Percentiles rank a stretch among this genome's conserved stretches.
phyloP scores from a whole-genome alignment of 73 alveolate genomes.

The Loxodes magnus region DNA sequence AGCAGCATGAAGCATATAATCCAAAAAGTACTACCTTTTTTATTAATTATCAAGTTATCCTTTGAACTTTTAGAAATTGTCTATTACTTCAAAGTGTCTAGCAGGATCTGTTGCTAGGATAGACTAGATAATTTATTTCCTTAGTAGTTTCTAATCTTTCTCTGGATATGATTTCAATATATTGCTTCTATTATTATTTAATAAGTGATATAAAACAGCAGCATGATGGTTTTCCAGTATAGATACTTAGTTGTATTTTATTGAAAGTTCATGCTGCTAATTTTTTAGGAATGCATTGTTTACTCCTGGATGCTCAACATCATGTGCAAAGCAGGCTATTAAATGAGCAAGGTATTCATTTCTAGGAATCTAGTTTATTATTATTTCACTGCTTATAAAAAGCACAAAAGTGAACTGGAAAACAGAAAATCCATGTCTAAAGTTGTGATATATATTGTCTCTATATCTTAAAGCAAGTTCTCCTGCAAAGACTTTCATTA shows the following conservation, averaged over 20 bases:
- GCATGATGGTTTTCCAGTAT: slow-evolving; percentile 45
- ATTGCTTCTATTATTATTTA: slow-evolving; percentile 12
- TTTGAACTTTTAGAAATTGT: slow-evolving; percentile 10
- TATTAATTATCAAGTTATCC: slow-evolving; percentile 17
- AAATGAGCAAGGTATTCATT: slow-evolving; percentile 21
- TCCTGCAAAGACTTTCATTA: too few relatives aligned
- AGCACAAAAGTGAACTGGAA: background rate
- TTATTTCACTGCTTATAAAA: background rate
- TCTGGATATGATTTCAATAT: slow-evolving; percentile 25
- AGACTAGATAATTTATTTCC: slow-evolving; percentile 32
- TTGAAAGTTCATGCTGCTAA: slow-evolving; percentile 23
- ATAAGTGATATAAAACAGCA: slow-evolving; percentile 24
- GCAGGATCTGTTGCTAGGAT: slow-evolving; percentile 47
- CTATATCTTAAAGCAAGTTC: too few relatives aligned
- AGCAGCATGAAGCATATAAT: slow-evolving; percentile 1
- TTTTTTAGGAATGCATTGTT: slow-evolving; percentile 33
- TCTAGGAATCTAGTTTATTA: background rate
- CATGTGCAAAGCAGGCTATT: slow-evolving; percentile 34
- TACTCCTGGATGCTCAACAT: slow-evolving; percentile 41
- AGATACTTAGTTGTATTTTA: slow-evolving; percentile 30
- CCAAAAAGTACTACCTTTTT: background rate
- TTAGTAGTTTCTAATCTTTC: slow-evolving; percentile 22
- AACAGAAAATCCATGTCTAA: slow-evolving; percentile 5
- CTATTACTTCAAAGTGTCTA: slow-evolving; percentile 30
- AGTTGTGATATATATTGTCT: slow-evolving; percentile 5